Conservation (phyloP, 2,329 filamentous ascomycete species). For the Cordyceps fumosorosea region DNA sequence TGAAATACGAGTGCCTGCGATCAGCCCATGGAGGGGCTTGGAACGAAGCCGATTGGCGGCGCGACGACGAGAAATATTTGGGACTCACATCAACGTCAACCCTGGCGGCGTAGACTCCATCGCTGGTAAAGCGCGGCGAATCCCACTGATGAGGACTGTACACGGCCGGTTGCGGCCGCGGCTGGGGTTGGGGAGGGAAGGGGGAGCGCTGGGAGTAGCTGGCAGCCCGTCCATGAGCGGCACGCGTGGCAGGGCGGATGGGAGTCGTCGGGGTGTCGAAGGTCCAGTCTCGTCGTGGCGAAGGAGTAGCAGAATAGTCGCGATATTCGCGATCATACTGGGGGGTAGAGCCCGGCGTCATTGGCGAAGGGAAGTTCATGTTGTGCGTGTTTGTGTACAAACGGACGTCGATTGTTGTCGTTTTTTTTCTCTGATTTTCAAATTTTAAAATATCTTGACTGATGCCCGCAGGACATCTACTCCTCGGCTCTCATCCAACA, state of each 20-base stretch:
- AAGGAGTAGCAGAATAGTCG: constrained; percentile 49
- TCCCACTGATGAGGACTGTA: constrained; percentile 32
- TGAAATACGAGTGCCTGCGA: constrained; percentile 51
- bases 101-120: constrained; percentile 52
- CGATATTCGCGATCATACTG: constrained; percentile 47
- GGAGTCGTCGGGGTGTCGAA: constrained; percentile 40
- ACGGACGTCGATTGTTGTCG: neutral
- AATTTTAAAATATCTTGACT: constrained; percentile 8
- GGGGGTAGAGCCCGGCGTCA: constrained; percentile 40
- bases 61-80: constrained; percentile 43
- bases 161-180: constrained; percentile 34
- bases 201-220: constrained; percentile 28
- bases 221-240: constrained; percentile 31
- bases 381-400: constrained; percentile 33
- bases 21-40: constrained; percentile 37
- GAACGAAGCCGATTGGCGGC: constrained; percentile 30
- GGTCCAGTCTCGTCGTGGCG: constrained; percentile 44
- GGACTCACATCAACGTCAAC: constrained; percentile 53
- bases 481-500: constrained; percentile 14
- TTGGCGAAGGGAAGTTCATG: constrained; percentile 35
- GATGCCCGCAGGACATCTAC: constrained; percentile 27
- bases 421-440: constrained; percentile 8
- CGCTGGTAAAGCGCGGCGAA: constrained; percentile 56
- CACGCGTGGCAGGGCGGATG: constrained; percentile 48
- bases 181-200: neutral